Percentiles rank a stretch among this genome's conserved stretches.
Evolutionary conservation across 768 basidiomycete genomes (phyloP).

Genomic region (Lepiota brunneoincarnata): DNA sequence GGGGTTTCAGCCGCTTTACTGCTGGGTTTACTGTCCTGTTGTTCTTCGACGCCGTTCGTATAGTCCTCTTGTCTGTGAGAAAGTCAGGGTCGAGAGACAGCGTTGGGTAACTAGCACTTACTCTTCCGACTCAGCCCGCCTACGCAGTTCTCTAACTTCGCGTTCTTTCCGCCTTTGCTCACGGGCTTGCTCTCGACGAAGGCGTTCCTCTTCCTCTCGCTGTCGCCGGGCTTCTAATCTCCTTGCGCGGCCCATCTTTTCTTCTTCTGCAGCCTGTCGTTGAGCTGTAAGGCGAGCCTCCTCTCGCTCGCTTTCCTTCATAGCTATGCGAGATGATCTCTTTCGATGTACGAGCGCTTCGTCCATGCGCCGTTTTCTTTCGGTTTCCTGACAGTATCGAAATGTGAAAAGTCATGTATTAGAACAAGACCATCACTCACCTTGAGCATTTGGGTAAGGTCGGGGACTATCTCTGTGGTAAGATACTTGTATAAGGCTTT

Average conservation of each 20-base stretch:
- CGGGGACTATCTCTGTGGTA: slow-evolving; percentile 63
- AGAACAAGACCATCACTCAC: slow-evolving; percentile 34
- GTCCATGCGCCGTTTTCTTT: slow-evolving; percentile 60
- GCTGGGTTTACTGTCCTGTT: not conserved
- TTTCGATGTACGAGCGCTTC: slow-evolving; percentile 84
- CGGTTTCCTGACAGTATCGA: slow-evolving; percentile 48
- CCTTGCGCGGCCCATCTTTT: slow-evolving; percentile 61
- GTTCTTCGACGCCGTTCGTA: not conserved
- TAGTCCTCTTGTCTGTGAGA: slow-evolving; percentile 6
- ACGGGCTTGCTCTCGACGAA: slow-evolving; percentile 55
- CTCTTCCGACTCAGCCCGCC: slow-evolving; percentile 23
- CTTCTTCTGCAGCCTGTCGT: slow-evolving; percentile 62
- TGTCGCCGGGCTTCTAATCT: slow-evolving; percentile 55
- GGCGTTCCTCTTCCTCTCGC: slow-evolving; percentile 54
- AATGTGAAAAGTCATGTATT: not conserved
- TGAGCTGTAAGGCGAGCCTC: slow-evolving; percentile 60
- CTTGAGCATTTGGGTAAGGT: slow-evolving; percentile 63
- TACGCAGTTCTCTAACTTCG: slow-evolving; percentile 38
- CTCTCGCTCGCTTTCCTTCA: slow-evolving; percentile 78
- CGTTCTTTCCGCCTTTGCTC: slow-evolving; percentile 50
- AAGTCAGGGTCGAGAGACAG: not conserved
- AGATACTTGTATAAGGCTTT: slow-evolving; percentile 73
- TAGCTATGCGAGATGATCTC: slow-evolving; percentile 84
- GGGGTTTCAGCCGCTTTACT: not conserved
- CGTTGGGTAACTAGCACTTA: slow-evolving; percentile 9